Conservation (phyloP, 352 stramenopile genomes). For the Phytopythium boreale region DNA sequence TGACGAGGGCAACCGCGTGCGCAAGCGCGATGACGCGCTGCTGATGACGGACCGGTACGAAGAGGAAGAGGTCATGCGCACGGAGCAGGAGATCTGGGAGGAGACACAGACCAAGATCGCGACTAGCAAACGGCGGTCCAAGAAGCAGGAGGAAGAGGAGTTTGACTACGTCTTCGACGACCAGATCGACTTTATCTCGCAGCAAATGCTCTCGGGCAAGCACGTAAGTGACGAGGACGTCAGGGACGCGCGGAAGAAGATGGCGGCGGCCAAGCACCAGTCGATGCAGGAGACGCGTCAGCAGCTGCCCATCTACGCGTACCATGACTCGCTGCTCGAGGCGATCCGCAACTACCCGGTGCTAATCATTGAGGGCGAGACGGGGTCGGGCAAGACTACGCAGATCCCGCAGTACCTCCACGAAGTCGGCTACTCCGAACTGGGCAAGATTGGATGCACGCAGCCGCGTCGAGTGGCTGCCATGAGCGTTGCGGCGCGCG, state of each 20-base stretch:
- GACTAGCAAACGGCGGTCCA: conserved; percentile 22
- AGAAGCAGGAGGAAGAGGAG: conserved; percentile 57
- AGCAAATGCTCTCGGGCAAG: conserved; percentile 84
- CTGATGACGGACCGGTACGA: conserved; percentile 95
- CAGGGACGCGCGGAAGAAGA: conserved; percentile 61
- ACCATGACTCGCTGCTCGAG: conserved; percentile 96
- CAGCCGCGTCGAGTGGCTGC: conserved; percentile 97
- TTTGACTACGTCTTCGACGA: conserved; percentile 99
- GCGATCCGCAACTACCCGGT: conserved; percentile 94
- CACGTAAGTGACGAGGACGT: conserved; percentile 84
- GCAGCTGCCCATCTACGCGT: conserved; percentile 97
- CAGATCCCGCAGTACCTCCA: conserved; percentile 99
- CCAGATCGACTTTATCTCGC: conserved; percentile 98
- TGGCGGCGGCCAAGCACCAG: conserved; percentile 85
- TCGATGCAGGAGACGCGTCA: conserved; percentile 95
- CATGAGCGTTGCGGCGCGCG: conserved; percentile 99
- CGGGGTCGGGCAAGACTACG: conserved; percentile 97
- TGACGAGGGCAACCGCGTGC: conserved; percentile 85
- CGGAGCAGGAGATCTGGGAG: conserved; percentile 98
- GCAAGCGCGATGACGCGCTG: conserved; percentile 81
- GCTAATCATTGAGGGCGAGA: conserved; percentile 90
- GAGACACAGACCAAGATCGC: conserved; percentile 94
- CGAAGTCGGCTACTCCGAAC: conserved; percentile 96
- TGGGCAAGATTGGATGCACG: conserved; percentile 94
- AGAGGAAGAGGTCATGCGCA: conserved; percentile 89